Conservation (phyloP, 1,139 yeast species). For the Hanseniaspora sp. region DNA sequence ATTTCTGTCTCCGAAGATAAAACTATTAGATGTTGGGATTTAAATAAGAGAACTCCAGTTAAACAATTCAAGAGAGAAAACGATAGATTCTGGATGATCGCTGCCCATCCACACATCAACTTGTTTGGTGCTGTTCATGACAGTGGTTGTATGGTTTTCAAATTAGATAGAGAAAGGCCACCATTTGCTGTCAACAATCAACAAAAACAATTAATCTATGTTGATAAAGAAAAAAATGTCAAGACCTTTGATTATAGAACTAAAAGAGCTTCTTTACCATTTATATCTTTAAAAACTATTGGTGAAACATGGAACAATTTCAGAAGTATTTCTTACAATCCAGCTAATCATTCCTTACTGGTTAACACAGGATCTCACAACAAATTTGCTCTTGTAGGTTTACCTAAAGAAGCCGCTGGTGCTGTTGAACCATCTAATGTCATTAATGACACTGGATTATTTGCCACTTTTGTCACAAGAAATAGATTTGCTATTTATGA, state of each 20-base stretch:
- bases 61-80: constrained; percentile 90
- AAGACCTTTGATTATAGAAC: constrained; percentile 61
- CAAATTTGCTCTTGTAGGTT: constrained; percentile 59
- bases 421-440: constrained; percentile 81
- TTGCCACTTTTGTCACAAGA: constrained; percentile 85
- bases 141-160: constrained; percentile 95
- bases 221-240: constrained; percentile 78
- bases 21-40: constrained; percentile 96
- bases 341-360: constrained; percentile 77
- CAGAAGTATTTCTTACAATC: constrained; percentile 78
- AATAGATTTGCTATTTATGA: constrained; percentile 81
- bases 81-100: constrained; percentile 89
- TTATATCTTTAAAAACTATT: constrained; percentile 70
- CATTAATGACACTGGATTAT: constrained; percentile 69
- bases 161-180: constrained; percentile 94
- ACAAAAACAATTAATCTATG: constrained; percentile 58
- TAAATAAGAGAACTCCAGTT: constrained; percentile 84
- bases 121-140: constrained; percentile 96
- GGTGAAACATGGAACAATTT: constrained; percentile 82
- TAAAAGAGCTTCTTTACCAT: constrained; percentile 57
- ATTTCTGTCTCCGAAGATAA: constrained; percentile 92
- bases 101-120: constrained; percentile 80
- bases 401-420: constrained; percentile 84
- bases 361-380: constrained; percentile 68
- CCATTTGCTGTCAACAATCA: constrained; percentile 51